A percentile compares a stretch with the other conserved stretches of the same genome.
These are phyloP conservation scores for Debaryomyces subglobosus DNA, from an alignment of 1,139 yeast genomes.

Conservation along the genomic window DNA sequence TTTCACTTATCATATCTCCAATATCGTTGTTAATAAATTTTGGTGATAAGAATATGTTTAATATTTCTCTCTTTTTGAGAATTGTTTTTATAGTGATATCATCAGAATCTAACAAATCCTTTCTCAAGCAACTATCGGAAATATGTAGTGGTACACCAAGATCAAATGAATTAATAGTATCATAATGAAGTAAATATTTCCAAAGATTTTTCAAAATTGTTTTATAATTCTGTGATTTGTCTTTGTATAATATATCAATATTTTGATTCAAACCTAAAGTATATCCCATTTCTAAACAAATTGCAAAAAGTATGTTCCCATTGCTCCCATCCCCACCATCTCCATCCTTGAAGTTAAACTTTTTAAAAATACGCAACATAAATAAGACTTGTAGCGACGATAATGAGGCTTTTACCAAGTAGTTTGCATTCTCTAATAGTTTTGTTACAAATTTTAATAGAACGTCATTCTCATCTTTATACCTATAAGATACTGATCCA, in stretches of 20 bases:
- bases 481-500: neutral
- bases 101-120: neutral
- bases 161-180: neutral
- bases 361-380: conserved; percentile 8
- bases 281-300: conserved; percentile 10
- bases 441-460: neutral
- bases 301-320: conserved; percentile 8
- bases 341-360: conserved; percentile 10
- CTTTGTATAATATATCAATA: neutral
- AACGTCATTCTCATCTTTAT: neutral
- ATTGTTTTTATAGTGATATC: neutral
- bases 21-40: neutral
- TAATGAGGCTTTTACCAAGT: conserved; percentile 6
- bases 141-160: neutral
- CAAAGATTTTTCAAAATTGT: neutral
- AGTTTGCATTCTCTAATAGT: neutral
- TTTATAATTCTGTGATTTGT: neutral
- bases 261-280: conserved; percentile 6
- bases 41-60: neutral
- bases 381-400: conserved; percentile 11
- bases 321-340: conserved; percentile 10
- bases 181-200: neutral
- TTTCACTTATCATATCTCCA: neutral
- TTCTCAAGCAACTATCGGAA: neutral
- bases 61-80: neutral